Conservation (phyloP, 495 filamentous ascomycete genomes). For the Daldinia decipiens region DNA sequence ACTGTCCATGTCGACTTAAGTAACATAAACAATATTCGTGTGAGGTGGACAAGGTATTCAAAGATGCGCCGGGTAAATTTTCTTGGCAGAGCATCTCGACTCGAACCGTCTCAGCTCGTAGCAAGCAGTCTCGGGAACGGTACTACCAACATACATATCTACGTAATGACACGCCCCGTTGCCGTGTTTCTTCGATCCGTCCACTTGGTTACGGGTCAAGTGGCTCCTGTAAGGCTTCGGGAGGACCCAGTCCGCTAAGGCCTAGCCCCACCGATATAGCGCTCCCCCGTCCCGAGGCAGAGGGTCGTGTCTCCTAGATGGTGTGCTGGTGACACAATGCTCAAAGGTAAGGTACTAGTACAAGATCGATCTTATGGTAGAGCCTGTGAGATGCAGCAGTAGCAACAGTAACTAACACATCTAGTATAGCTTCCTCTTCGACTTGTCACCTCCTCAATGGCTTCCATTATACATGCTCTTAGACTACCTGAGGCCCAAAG, state of each 20-base stretch:
- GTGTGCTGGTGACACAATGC: slow-evolving; percentile 40
- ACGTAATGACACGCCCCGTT: slow-evolving; percentile 28
- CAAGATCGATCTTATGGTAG: slow-evolving; percentile 36
- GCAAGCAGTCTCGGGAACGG: slow-evolving; percentile 38
- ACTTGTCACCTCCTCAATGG: slow-evolving; percentile 24
- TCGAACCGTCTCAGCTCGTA: slow-evolving; percentile 23
- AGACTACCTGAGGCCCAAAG: slow-evolving; percentile 12
- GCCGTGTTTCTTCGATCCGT: slow-evolving; percentile 34
- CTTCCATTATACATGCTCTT: slow-evolving; percentile 3
- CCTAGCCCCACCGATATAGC: slow-evolving; percentile 38
- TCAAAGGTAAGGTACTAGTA: slow-evolving; percentile 37
- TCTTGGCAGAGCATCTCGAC: slow-evolving; percentile 8
- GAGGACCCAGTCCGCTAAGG: slow-evolving; percentile 32
- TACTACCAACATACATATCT: slow-evolving; percentile 27
- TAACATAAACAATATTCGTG: not conserved
- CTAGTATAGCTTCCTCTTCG: slow-evolving; percentile 19
- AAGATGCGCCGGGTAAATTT: slow-evolving; percentile 5
- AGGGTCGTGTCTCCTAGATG: slow-evolving; percentile 39
- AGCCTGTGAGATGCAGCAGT: slow-evolving; percentile 29
- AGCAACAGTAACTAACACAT: slow-evolving; percentile 18
- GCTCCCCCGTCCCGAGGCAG: slow-evolving; percentile 37
- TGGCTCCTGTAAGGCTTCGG: slow-evolving; percentile 41
- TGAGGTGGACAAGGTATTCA: not conserved
- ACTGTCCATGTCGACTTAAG: too few relatives aligned
- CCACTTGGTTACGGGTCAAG: slow-evolving; percentile 30